Evolutionary conservation across 192 early-diverging fungal genomes (phyloP).

Genomic region (Phlyctochytrium bullatum): DNA sequence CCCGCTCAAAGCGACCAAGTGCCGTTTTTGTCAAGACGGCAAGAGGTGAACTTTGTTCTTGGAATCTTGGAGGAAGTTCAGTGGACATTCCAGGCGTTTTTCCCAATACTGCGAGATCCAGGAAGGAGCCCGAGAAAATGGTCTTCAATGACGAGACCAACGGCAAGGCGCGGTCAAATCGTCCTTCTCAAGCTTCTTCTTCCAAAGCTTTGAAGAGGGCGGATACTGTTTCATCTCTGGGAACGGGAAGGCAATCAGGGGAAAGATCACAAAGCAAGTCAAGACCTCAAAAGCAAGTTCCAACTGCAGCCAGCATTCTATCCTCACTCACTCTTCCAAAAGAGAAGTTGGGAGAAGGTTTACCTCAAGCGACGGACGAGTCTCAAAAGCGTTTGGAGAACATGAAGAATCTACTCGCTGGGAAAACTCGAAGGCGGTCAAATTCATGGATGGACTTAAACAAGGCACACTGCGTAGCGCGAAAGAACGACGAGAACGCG

Average conservation of each 20-base stretch:
- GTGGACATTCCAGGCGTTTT: too few relatives aligned
- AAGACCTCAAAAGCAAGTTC: background rate
- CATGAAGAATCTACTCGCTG: constrained; percentile 6
- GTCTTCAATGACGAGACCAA: background rate
- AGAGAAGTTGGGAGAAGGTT: constrained; percentile 4
- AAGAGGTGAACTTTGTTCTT: background rate
- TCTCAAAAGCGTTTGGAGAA: constrained; percentile 17
- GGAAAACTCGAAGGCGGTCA: constrained; percentile 4
- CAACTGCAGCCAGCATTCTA: constrained; percentile 12
- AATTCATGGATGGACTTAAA: constrained; percentile 27
- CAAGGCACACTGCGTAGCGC: constrained; percentile 4
- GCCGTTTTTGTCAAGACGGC: constrained; percentile 3
- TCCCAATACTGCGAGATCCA: too few relatives aligned
- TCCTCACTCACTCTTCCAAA: constrained; percentile 10
- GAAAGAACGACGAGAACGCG: constrained; percentile 21
- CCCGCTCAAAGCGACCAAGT: background rate
- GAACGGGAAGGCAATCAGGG: too few relatives aligned
- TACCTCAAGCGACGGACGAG: constrained; percentile 11
- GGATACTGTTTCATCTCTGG: too few relatives aligned
- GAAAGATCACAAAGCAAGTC: too few relatives aligned
- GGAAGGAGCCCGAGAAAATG: background rate
- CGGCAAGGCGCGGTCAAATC: too few relatives aligned
- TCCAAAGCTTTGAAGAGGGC: too few relatives aligned
- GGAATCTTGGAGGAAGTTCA: too few relatives aligned
- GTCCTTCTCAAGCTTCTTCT: too few relatives aligned